Conservation (phyloP, 768 basidiomycete species). For the Podaxis sp. region DNA sequence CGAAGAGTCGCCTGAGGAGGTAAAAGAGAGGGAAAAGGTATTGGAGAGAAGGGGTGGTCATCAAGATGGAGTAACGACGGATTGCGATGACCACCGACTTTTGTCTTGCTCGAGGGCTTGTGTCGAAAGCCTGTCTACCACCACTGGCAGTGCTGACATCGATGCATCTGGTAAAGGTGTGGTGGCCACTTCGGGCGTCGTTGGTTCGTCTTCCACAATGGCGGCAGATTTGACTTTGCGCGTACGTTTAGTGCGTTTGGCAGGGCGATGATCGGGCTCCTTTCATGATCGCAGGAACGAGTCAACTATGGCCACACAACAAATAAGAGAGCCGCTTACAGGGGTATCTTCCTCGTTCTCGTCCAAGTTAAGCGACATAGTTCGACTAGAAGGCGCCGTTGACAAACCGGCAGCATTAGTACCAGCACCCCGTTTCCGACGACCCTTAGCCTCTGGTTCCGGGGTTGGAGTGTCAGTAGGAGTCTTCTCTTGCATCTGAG, state of each 20-base stretch:
- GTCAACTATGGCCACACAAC: neutral
- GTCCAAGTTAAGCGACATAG: conserved; percentile 15
- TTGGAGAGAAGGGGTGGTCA: neutral
- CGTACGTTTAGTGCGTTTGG: conserved; percentile 34
- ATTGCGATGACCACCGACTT: conserved; percentile 31
- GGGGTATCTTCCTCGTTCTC: conserved; percentile 20
- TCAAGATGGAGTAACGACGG: conserved; percentile 8
- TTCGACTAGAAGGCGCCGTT: conserved; percentile 16
- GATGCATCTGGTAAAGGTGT: conserved; percentile 22
- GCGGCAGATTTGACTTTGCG: conserved; percentile 41
- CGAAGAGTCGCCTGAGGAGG: neutral
- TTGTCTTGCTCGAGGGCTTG: conserved; percentile 70
- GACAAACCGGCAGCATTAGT: neutral
- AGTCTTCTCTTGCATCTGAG: conserved; percentile 42
- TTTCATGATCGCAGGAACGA: conserved; percentile 16
- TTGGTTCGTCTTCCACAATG: conserved; percentile 30
- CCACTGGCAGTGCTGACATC: conserved; percentile 19
- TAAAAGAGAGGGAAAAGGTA: neutral
- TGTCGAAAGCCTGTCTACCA: conserved; percentile 17
- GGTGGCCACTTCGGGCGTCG: conserved; percentile 23
- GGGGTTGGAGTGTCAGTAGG: conserved; percentile 62
- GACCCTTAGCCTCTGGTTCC: conserved; percentile 51
- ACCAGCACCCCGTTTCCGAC: conserved; percentile 18
- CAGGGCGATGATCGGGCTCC: conserved; percentile 31
- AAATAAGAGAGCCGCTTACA: conserved; percentile 12